These are phyloP conservation scores for Blastomyces gilchristii DNA, from an alignment of 2,329 filamentous ascomycete species.

Conservation along the genomic window DNA sequence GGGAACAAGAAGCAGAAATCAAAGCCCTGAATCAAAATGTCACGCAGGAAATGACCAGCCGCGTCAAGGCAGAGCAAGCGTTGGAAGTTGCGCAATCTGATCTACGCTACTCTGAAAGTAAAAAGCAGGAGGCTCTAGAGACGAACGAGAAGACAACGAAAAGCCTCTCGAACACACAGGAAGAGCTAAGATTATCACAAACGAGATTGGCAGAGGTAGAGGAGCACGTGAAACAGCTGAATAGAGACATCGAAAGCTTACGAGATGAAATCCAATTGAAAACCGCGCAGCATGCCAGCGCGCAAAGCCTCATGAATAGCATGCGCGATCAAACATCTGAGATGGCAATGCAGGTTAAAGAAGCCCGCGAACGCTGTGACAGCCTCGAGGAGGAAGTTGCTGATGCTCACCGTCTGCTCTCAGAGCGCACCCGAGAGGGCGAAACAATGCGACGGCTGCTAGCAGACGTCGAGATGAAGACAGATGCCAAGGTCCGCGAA, in stretches of 20 bases:
- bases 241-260: constrained; percentile 55
- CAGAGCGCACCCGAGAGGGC: constrained; percentile 78
- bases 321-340: constrained; percentile 91
- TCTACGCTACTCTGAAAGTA: constrained; percentile 63
- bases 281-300: constrained; percentile 71
- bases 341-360: constrained; percentile 82
- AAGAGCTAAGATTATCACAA: constrained; percentile 51
- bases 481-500: constrained; percentile 72
- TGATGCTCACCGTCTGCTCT: constrained; percentile 76
- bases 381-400: constrained; percentile 83
- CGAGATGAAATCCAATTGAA: constrained; percentile 77
- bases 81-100: constrained; percentile 65
- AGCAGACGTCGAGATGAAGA: constrained; percentile 71
- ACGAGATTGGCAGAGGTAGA: constrained; percentile 63
- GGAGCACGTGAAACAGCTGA: constrained; percentile 58
- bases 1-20: constrained; percentile 68
- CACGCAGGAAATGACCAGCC: constrained; percentile 59
- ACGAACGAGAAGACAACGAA: constrained; percentile 59
- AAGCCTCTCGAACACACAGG: constrained; percentile 61
- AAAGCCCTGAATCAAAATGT: constrained; percentile 69
- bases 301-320: constrained; percentile 74
- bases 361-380: constrained; percentile 70
- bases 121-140: constrained; percentile 67
- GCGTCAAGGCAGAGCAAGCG: constrained; percentile 67
- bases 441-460: constrained; percentile 90